Evolutionary conservation across 83 land plant species (phyloP), one percentile per base, ranked within the genome.

Genomic region (Picea abies): DNA sequence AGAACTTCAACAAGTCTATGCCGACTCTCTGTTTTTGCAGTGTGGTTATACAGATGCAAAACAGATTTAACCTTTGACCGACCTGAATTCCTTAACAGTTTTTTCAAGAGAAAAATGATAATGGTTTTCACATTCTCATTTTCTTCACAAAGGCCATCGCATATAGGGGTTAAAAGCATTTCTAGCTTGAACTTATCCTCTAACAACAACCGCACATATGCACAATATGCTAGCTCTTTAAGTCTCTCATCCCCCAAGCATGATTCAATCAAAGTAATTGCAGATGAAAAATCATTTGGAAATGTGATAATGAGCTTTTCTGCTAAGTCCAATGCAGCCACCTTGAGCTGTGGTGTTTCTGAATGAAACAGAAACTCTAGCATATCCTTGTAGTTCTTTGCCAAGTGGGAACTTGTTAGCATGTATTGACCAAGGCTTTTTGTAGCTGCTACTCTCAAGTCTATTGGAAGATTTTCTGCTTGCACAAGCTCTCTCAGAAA

Each of bases 241-340:
- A 80, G 68, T 3, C 4, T 65, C 20, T 78, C 75, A 67, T 84
- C 76, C 56, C 80, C 19, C 3, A 84, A 35, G 35, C 67, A 60
- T 66, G 82, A 64, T 26, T 80, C 64, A 4, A 84, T 56, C 39
- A 65, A 35, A 11, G 22, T 52, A 9, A 84, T 15, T 41, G 80
- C 76, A 80, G 20, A 63, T 22, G 67, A 63, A 64, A 80, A 84
- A 41, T 84, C 83, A 80, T 84, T 84, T 22, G 85, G 84, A 79
- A 79, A 84, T 25, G 85, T 72, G 29, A 79, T 26, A 66, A 80
- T 79, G 15, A 84, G 69, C 39, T 58, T 84, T 67, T 84, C 82
- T 19, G 76, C 79, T 68, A 84, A 82, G 20, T 16, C n/a, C 52
- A 80, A 80, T 14, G 84, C 72, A 56, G 75, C 16, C 15, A 64